A percentile compares a stretch with the other conserved stretches of the same genome.
These are phyloP conservation scores for Zygosaccharomyces kombuchaensis DNA, from an alignment of 805 yeast species.

Conservation along the genomic window DNA sequence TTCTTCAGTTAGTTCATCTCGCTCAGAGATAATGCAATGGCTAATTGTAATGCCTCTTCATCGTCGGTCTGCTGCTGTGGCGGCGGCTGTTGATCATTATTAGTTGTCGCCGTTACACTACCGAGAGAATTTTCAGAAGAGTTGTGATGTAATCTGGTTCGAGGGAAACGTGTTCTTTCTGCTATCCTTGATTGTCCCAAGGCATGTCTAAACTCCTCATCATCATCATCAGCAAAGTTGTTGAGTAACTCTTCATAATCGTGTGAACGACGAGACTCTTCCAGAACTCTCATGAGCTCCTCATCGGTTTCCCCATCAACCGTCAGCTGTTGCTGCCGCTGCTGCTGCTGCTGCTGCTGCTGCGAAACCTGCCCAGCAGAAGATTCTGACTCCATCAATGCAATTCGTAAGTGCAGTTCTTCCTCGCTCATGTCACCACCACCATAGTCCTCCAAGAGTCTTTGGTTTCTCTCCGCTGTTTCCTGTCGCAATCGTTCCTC, in stretches of 20 bases:
- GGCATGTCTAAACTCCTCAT: slow-evolving; percentile 20
- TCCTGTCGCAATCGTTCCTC: slow-evolving; percentile 19
- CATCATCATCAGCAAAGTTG: slow-evolving; percentile 16
- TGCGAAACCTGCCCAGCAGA: slow-evolving; percentile 1
- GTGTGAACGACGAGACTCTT: slow-evolving; percentile 17
- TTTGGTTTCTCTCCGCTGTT: slow-evolving; percentile 17
- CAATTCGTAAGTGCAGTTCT: slow-evolving; percentile 32
- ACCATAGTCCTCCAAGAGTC: slow-evolving; percentile 25
- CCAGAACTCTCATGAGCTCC: slow-evolving; percentile 19
- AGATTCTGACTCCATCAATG: slow-evolving; percentile 33
- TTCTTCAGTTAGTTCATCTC: slow-evolving; percentile 19
- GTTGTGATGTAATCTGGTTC: not conserved
- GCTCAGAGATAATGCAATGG: slow-evolving; percentile 33
- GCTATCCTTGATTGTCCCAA: slow-evolving; percentile 19
- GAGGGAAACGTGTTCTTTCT: slow-evolving; percentile 1
- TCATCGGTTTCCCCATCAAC: slow-evolving; percentile 12
- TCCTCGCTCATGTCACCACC: slow-evolving; percentile 35
- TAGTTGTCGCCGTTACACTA: not conserved
- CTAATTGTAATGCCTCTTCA: slow-evolving; percentile 33
- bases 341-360: not conserved
- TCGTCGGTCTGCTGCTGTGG: slow-evolving; percentile 5
- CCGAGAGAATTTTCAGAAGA: not conserved
- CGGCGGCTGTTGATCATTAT: not conserved
- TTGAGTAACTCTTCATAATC: slow-evolving; percentile 13
- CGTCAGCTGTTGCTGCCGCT: not conserved